Base-by-base conservation (phyloP, 2,329 filamentous ascomycete species). In the Alternaria arbusti region DNA sequence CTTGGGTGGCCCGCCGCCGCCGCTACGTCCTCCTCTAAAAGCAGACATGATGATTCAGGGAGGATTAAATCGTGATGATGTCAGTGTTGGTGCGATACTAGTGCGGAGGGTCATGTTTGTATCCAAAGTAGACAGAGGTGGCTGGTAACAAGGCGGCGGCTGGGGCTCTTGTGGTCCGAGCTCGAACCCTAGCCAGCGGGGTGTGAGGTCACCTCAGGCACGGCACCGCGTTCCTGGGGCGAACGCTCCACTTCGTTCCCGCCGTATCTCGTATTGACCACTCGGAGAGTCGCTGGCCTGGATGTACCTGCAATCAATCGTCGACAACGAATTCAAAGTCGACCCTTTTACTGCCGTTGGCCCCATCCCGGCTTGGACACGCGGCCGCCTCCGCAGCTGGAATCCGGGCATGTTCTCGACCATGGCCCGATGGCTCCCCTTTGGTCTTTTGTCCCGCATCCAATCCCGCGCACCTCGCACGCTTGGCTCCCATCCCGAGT, bases 401-500 rank as follows among this genome's bases (percentile, higher is more conserved):
- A 40, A 9, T 52, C 50, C 36, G 36, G 47, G 9, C 45, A 43
- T 54, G 62, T 52, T 64, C 65, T 64, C 58, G 63, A 66, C 61
- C 58, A 57, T 59, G 52, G 28, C 44, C 25, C 50, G 13, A 40
- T 43, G 30, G 32, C 54, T 64, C 47, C 63, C 55, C 62, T 56
- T 44, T 32, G 45, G 57, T 55, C 51, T 50, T 61, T 61, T 62
- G 66, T 68, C 64, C 63, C 59, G 56, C 57, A 54, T 54, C 65
- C 63, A 63, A 67, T 68, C 64, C 63, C 59, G 54, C 57, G 23
- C 65, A 67, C 60, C 70, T 68, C 64, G 61, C 68, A 58, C 61
- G 56, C 57, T 68, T 68, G 64, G 64, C 50, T 32, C 20, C 30
- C 70, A 65, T 68, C 66, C 68, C 64, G 57, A 57, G 40, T 67